A percentile compares a stretch with the other conserved stretches of the same genome.
Conservation (phyloP, 805 yeast genomes). For the Candida bentonensis region DNA sequence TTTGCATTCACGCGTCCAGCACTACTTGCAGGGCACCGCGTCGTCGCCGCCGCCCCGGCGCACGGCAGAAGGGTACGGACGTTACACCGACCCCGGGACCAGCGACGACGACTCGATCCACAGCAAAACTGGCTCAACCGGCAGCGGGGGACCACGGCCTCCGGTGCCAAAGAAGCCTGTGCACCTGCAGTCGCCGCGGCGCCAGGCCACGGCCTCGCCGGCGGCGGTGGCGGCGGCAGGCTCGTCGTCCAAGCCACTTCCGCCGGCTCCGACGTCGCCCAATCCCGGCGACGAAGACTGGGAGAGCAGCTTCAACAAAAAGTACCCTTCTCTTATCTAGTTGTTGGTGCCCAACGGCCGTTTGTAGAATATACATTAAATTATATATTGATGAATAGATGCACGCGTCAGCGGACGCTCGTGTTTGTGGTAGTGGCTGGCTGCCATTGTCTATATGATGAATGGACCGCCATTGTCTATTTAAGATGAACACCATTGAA, state of each 20-base stretch:
- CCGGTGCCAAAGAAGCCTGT: slow-evolving; percentile 12
- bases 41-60: slow-evolving; percentile 31
- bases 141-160: slow-evolving; percentile 6
- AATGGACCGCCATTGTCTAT: slow-evolving; percentile 3
- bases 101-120: slow-evolving; percentile 5
- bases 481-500: slow-evolving; percentile 6
- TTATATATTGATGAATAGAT: not conserved
- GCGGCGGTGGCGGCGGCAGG: no score
- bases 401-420: not conserved
- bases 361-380: not conserved
- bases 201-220: no score
- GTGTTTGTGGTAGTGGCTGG: not conserved
- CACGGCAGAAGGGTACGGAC: slow-evolving; percentile 75
- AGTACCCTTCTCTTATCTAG: slow-evolving; percentile 13
- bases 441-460: not conserved
- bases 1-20: slow-evolving; percentile 1
- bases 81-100: slow-evolving; percentile 35
- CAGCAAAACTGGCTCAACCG: slow-evolving; percentile 2
- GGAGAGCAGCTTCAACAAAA: slow-evolving; percentile 14
- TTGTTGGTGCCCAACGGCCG: not conserved
- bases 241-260: no score
- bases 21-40: not conserved
- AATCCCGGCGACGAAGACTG: slow-evolving; percentile 12
- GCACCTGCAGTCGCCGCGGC: slow-evolving; percentile 15
- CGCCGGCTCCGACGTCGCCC: no score